Base-by-base conservation (phyloP, 768 basidiomycete species). In the Chiua virens region DNA sequence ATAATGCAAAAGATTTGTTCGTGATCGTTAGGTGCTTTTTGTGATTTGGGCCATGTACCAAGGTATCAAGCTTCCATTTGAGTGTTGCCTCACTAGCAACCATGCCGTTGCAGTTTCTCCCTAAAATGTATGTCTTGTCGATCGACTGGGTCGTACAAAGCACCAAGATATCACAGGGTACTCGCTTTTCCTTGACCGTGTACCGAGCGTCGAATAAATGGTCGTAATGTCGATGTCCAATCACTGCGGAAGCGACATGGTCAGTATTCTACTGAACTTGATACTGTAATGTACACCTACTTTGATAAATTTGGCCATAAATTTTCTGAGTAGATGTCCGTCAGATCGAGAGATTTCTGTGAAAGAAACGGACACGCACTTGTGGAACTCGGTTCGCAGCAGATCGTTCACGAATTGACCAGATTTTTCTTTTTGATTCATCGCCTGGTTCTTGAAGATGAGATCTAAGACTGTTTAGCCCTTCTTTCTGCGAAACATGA, bases 361-460 rank as follows among this genome's bases (percentile, higher is more conserved):
- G n/a, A 53, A 42, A 17, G 22, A n/a, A 45, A 20, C 20, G 32
- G 35, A 47, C 1, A 80, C 87, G 52, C 53, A 92, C 90, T 86
- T 91, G 75, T 95, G 92, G 67, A 95, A 96, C 64, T 94, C 90
- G 45, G 93, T 95, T 66, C 96, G 80, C 53, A 98, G 71, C 44
- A 98, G 76, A 71, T 98, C 97, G 65, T 99, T 98, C 55, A 98
- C 93, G 64, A 98, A 98, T 50, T 89, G 86, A 13, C 86, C 85
- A 3, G 75, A 71, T 65, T 85, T 85, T 47, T 85, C 79, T 30
- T 74, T 79, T 42, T 77, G 67, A 28, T 78, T 81, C 71, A 85
- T 85, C 1, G 97, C 92, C 71, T 99, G 97, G 68, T 98, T 98
- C 75, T 98, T 98, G 83, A 98, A 98, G 63, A 98, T 94, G 47